Base-by-base conservation (phyloP, 2,329 filamentous ascomycete genomes). In the Phaeosphaeriaceae sp. region DNA sequence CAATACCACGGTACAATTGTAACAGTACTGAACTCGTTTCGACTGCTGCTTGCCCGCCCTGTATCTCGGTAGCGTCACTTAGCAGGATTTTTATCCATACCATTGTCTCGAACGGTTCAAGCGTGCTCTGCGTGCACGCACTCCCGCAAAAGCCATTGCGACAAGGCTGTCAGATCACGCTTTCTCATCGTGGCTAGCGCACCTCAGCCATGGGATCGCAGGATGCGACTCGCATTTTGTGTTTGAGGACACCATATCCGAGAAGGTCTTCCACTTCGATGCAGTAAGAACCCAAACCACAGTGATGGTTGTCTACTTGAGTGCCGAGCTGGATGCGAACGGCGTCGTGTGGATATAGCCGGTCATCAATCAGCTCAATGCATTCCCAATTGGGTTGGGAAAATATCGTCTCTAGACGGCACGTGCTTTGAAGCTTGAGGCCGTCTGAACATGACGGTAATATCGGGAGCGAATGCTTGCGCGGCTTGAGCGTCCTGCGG, bases 71-170 rank as follows among this genome's bases (percentile, higher is more conserved):
- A 48, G 30, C 32, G 32, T 35, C 58, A 56, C 49, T 51, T 22
- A 15, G 49, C 46, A 60, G 52, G 59, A 26, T 13, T 46, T 15
- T 26, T 17, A 44, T 24, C 58, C 55, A 58, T 65, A 54, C 60
- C 68, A 70, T 70, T 70, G 66, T 53, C 69, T 61, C 44, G 49
- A 70, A 66, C 55, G 26, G 67, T 54, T 54, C 62, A 69, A 68
- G 68, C 63, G 64, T 46, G 40, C 42, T 24, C n/a, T 19, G 46
- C 13, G 26, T 35, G 32, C 54, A 50, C 40, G 54, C 17, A n/a
- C 47, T 51, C 40, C 47, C 54, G 54, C 24, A 23, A 22, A 22
- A 32, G 26, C 35, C 35, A 42, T 53, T 13, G 15, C 19, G 35
- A 44, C 43, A 23, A 64, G 61, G 61, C 59, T 62, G 56, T 53